A percentile compares a stretch with the other conserved stretches of the same genome.
Conservation (phyloP, 441 rosid species). For the Breynia disticha region DNA sequence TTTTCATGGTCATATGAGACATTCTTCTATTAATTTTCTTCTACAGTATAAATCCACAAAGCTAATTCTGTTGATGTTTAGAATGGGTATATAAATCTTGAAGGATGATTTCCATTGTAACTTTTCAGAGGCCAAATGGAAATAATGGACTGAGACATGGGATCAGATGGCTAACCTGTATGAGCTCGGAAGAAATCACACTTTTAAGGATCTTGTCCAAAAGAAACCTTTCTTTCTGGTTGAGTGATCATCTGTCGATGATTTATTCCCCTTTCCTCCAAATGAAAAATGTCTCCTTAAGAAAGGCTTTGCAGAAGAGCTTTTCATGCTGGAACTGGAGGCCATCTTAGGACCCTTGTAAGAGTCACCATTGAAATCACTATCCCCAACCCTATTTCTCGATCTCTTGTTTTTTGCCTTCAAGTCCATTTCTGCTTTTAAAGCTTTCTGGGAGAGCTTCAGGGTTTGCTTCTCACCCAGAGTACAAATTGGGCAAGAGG, state of each 20-base stretch:
- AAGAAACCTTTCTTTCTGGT: conserved; percentile 64
- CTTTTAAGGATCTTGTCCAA: conserved; percentile 78
- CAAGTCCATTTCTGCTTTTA: conserved; percentile 63
- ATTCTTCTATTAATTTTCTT: conserved; percentile 16
- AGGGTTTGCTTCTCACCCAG: conserved; percentile 68
- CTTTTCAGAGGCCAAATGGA: too few relatives aligned
- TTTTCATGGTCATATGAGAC: conserved; percentile 10
- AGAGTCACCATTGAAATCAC: conserved; percentile 44
- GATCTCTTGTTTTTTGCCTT: conserved; percentile 58
- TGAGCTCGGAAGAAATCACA: conserved; percentile 29
- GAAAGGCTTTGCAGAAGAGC: conserved; percentile 54
- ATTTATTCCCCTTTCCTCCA: conserved; percentile 53
- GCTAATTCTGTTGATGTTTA: conserved; percentile 15
- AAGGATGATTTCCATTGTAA: conserved; percentile 8
- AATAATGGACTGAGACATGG: neutral
- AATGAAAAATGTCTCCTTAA: conserved; percentile 70
- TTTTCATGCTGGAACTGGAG: conserved; percentile 63
- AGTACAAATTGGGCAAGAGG: conserved; percentile 88
- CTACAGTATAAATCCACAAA: conserved; percentile 31
- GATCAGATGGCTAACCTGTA: conserved; percentile 26
- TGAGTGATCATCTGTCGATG: conserved; percentile 36
- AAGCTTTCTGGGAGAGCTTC: conserved; percentile 70
- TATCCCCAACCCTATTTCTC: conserved; percentile 56
- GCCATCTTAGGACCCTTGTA: conserved; percentile 38
- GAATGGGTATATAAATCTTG: conserved; percentile 12